Percentiles rank a stretch among this genome's conserved stretches.
phyloP scores from a whole-genome alignment of 805 yeast genomes.

The Naumovozyma dairenensis region DNA sequence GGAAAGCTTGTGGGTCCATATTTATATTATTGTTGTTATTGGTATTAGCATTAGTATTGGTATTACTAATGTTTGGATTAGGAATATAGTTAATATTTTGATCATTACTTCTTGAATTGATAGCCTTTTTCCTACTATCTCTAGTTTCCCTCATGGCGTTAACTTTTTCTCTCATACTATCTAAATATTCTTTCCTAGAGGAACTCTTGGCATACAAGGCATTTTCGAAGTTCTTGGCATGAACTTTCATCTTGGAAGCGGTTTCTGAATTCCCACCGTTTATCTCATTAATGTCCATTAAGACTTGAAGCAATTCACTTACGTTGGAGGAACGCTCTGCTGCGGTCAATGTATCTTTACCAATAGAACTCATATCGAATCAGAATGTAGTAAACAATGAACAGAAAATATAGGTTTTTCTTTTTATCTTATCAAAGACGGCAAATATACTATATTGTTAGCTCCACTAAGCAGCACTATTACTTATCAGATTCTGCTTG shows the following conservation, averaged over 20 bases:
- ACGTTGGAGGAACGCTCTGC: conserved; percentile 29
- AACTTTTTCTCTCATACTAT: conserved; percentile 37
- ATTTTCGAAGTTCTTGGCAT: conserved; percentile 66
- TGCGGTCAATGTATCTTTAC: conserved; percentile 18
- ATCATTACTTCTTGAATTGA: conserved; percentile 2
- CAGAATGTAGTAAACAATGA: too few relatives aligned
- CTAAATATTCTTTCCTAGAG: conserved; percentile 45
- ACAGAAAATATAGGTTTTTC: too few relatives aligned
- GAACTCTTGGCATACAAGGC: conserved; percentile 50
- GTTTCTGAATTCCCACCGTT: conserved; percentile 30
- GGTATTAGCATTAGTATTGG: conserved; percentile 19
- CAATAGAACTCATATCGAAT: conserved; percentile 6
- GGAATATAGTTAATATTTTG: conserved; percentile 1
- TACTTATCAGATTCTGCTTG: too few relatives aligned
- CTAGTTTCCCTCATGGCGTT: conserved; percentile 32
- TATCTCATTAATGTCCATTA: conserved; percentile 29
- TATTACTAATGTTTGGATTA: conserved; percentile 8
- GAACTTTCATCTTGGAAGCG: conserved; percentile 36
- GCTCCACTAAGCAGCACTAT: too few relatives aligned
- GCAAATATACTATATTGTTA: too few relatives aligned
- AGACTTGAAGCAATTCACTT: conserved; percentile 25
- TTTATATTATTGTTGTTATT: conserved; percentile 17
- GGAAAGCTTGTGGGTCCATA: conserved; percentile 31
- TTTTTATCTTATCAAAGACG: too few relatives aligned
- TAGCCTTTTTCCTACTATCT: conserved; percentile 19